phyloP scores from a whole-genome alignment of 306 rosid species.

The Luffa acutangula region DNA sequence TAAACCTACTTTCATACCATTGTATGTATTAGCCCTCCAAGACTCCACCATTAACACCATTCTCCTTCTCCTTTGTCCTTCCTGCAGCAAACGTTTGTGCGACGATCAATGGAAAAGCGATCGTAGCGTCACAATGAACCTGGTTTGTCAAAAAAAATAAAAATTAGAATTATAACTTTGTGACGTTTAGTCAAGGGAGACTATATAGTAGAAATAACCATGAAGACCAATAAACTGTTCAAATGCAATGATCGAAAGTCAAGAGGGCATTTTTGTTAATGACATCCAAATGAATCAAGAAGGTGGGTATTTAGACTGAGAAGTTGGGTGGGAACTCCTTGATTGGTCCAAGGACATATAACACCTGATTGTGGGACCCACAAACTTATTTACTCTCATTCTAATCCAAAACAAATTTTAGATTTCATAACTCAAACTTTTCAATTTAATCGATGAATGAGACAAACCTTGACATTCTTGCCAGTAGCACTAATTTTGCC shows the following conservation, averaged over 20 bases:
- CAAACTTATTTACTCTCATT: too few species aligned
- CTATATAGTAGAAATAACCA: neutral
- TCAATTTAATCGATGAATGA: neutral
- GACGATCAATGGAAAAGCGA: slow-evolving; percentile 13
- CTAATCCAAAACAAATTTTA: too few species aligned
- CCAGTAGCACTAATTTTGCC: slow-evolving; percentile 83
- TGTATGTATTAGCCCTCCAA: neutral
- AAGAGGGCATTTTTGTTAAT: neutral
- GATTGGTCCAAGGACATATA: too few species aligned
- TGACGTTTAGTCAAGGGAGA: neutral
- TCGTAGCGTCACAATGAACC: slow-evolving; percentile 19
- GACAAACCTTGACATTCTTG: slow-evolving; percentile 67
- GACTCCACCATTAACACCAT: too few species aligned
- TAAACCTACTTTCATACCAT: neutral
- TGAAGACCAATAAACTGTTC: neutral
- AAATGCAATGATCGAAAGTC: neutral
- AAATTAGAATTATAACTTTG: too few species aligned
- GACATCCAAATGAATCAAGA: neutral
- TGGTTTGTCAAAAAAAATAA: neutral
- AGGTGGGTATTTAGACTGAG: neutral
- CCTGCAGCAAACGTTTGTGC: slow-evolving; percentile 18
- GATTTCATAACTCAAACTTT: too few species aligned
- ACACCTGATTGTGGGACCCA: too few species aligned
- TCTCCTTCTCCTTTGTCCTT: neutral
- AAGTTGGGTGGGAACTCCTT: too few species aligned